Evolutionary conservation across 2,329 filamentous ascomycete genomes (phyloP), one percentile per base, ranked within the genome.

Genomic region (Tolypocladium tundrense): DNA sequence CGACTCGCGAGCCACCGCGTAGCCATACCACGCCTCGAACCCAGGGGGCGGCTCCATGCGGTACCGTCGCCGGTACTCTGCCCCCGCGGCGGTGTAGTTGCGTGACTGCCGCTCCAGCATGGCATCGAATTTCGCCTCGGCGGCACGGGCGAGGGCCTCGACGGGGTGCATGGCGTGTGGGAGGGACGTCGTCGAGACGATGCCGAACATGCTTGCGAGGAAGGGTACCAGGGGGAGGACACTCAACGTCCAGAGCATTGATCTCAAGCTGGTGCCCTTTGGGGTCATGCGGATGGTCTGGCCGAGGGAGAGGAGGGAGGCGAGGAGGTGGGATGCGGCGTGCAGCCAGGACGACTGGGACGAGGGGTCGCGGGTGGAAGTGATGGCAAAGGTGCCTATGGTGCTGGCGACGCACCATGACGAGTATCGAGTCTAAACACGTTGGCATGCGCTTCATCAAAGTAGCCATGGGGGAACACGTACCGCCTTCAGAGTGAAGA

Each of bases 21-120:
- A 80, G 1, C 70, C 61, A 27, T 71, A 77, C 79, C 79, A 82
- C 3, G 60, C 65, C 1, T 75, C 65, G 37, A 81, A 81, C 0
- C 79, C 79, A 0, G 68, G 66, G 0, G 79, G 79, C 0, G 78
- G 79, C 1, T 74, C 68, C 1, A 72, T 63, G 0, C 59, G 60
- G 57, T 81, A 80, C 24, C 77, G 70, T 2, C 70, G 70, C 10
- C 60, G 67, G 56, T 82, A 82, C 60, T 80, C 76, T 0, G 54
- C 55, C 0, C 63, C 55, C 0, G 76, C 78, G 1, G 65, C 69
- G 1, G 61, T 27, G n/a, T 69, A 71, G 0, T 60, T 73, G 14
- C 58, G 63, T 0, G 77, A 79, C 55, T 80, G 77, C 1, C 65
- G 66, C 24, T 61, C 40, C 0, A 75, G 13, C 3, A 75, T 35